A percentile compares a stretch with the other conserved stretches of the same genome.
Conservation (phyloP, 768 basidiomycete genomes). For the Suillus luteus region DNA sequence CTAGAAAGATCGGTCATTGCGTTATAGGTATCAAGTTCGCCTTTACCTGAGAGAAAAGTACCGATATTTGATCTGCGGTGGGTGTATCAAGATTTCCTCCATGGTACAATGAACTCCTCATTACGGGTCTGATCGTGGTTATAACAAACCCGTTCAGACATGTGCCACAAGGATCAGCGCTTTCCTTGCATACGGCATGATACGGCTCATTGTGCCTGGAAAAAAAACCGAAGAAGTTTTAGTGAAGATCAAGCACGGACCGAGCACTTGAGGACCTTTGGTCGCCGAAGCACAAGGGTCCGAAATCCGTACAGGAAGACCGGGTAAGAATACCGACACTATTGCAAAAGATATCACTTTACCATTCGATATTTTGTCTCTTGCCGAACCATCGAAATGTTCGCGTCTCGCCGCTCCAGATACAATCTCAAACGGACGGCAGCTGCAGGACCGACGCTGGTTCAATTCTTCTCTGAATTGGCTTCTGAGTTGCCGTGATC, state of each 20-base stretch:
- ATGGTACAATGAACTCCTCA: background rate
- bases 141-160: background rate
- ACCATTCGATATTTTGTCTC: background rate
- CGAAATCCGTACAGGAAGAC: constrained; percentile 6
- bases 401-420: background rate
- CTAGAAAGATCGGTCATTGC: background rate
- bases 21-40: background rate
- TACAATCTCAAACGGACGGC: background rate
- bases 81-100: background rate
- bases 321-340: constrained; percentile 5
- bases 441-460: background rate
- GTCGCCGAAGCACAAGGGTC: constrained; percentile 5
- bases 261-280: constrained; percentile 1
- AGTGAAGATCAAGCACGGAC: background rate
- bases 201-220: background rate
- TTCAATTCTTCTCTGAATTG: background rate
- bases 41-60: background rate
- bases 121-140: background rate
- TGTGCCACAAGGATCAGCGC: background rate
- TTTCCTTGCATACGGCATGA: background rate
- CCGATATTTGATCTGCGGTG: background rate
- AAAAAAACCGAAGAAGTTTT: background rate
- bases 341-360: background rate
- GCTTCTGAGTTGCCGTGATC: constrained; percentile 1
- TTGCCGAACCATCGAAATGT: background rate